A percentile compares a stretch with the other conserved stretches of the same genome.
These are phyloP conservation scores for Neolentinus lepideus DNA, from an alignment of 1,284 basidiomycete genomes.

Conservation along the genomic window DNA sequence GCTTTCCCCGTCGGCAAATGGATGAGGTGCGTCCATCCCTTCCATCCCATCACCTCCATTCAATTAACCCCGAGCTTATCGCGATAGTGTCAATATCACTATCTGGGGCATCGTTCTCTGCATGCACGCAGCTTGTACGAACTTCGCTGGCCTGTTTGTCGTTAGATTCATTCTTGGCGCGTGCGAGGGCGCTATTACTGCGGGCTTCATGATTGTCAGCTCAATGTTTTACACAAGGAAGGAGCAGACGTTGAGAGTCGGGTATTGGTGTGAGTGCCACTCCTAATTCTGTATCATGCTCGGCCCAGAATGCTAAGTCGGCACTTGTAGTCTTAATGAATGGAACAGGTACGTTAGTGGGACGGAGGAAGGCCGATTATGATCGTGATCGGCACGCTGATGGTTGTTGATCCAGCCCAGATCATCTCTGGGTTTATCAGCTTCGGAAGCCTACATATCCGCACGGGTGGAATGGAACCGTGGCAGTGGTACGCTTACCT, in stretches of 20 bases:
- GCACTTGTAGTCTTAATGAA: constrained; percentile 13
- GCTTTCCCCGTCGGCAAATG: constrained; percentile 72
- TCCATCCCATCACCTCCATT: background rate
- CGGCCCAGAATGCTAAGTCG: too few species aligned
- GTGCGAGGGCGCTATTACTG: constrained; percentile 75
- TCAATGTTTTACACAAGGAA: constrained; percentile 76
- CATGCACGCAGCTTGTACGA: constrained; percentile 64
- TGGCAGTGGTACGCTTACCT: constrained; percentile 53
- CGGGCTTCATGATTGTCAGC: constrained; percentile 69
- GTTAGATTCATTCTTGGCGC: constrained; percentile 63
- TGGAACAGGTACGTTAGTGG: constrained; percentile 3
- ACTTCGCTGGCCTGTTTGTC: constrained; percentile 62
- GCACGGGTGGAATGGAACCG: constrained; percentile 43
- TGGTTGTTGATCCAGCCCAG: constrained; percentile 43
- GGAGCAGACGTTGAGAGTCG: constrained; percentile 67
- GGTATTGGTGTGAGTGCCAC: constrained; percentile 64
- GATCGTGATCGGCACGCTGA: constrained; percentile 34
- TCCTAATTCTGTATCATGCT: too few species aligned
- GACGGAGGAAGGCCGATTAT: too few species aligned
- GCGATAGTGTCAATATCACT: constrained; percentile 54
- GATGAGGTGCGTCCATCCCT: constrained; percentile 47
- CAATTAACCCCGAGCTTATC: background rate
- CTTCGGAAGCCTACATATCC: constrained; percentile 60
- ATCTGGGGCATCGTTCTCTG: constrained; percentile 60
- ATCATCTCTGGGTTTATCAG: constrained; percentile 68